Conservation (phyloP, 2,329 filamentous ascomycete genomes). For the Trichoderma breve region DNA sequence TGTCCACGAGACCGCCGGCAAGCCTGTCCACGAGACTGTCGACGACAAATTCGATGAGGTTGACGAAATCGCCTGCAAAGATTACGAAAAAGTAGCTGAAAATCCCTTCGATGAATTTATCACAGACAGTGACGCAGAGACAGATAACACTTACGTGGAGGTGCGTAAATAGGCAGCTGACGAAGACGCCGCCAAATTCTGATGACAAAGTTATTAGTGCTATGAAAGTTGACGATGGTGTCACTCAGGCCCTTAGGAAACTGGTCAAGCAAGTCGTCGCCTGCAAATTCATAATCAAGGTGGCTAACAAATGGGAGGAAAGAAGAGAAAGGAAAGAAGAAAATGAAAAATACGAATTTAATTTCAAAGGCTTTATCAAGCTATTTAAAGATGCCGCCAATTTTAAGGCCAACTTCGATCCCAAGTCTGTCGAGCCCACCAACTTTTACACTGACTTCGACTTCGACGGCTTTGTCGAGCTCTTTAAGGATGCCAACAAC, state of each 20-base stretch:
- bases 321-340: not conserved
- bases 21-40: too few relatives aligned
- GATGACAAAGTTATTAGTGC: not conserved
- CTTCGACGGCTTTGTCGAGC: too few relatives aligned
- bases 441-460: too few relatives aligned
- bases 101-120: not conserved
- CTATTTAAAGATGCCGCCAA: not conserved
- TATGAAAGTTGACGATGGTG: not conserved
- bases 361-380: not conserved
- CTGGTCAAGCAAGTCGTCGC: not conserved
- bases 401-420: too few relatives aligned
- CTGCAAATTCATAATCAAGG: not conserved
- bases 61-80: too few relatives aligned
- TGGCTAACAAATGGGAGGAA: not conserved
- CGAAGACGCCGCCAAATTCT: not conserved
- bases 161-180: not conserved
- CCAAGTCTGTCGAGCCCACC: too few relatives aligned
- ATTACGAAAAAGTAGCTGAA: too few relatives aligned
- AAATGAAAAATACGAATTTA: not conserved
- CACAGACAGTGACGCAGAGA: not conserved
- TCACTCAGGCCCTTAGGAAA: not conserved
- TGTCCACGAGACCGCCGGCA: too few relatives aligned
- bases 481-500: too few relatives aligned
- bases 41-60: too few relatives aligned
- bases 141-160: not conserved